Evolutionary conservation across 768 basidiomycete species (phyloP), one percentile per base, ranked within the genome.

Genomic region (Arthromyces matolae): DNA sequence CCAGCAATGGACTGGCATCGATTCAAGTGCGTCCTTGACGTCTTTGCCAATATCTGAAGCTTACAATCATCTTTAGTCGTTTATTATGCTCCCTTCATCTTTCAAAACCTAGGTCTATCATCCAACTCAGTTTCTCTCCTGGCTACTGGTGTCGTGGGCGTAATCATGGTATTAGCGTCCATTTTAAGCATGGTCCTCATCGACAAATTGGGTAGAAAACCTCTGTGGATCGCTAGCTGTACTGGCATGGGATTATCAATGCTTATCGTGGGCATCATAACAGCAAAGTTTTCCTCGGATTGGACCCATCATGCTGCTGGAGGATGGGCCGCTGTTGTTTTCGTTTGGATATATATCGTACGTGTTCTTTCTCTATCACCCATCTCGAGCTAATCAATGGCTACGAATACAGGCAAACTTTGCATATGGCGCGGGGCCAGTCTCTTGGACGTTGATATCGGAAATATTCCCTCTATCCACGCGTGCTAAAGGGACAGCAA

Each of bases 391-490:
- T 24, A 25, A 25, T 29, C n/a, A 27, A 12, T 20, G 31, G 33
- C 24, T n/a, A 29, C 32, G 39, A 4, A 8, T 10, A 2, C 28
- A 48, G 39, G 27, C 10, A 3, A 51, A 49, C 35, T 57, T 55
- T 24, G 35, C 41, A 20, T 39, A 28, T 13, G 36, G 31, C 8
- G 43, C 50, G 51, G 58, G 61, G 23, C 58, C 43, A 14, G 47
- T 56, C 8, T 56, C 51, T 22, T 48, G 53, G 54, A 65, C 53
- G 63, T 66, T 73, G 9, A 60, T 72, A 37, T 70, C 71, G 10
- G 71, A 72, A 51, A 59, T 72, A 27, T 72, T 72, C 36, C 71
- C 71, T n/a, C 49, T 72, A 29, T 68, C 71, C 35, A 62, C 71
- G 12, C 57, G 71, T 23, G 66, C 69, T 6, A 72, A 69, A 12